phyloP scores from a whole-genome alignment of 495 filamentous ascomycete genomes.

The Neohortaea acidophila region DNA sequence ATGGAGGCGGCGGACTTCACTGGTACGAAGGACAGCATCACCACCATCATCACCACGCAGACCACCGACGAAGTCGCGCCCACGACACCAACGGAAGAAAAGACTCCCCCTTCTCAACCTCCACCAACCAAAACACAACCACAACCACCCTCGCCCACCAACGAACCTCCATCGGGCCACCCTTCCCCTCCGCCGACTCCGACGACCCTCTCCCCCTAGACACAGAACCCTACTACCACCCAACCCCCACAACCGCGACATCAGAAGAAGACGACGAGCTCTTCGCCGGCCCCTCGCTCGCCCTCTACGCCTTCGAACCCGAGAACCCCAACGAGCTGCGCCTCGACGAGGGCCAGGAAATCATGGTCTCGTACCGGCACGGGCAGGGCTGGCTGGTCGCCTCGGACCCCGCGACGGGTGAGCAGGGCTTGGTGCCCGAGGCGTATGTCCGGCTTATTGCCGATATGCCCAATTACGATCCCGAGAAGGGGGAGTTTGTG shows the following conservation, averaged over 20 bases:
- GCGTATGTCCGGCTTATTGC: slow-evolving; percentile 88
- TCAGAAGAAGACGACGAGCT: slow-evolving; percentile 23
- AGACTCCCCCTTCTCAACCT: background rate
- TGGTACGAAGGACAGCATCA: background rate
- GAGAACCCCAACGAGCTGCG: slow-evolving; percentile 96
- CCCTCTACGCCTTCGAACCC: slow-evolving; percentile 82
- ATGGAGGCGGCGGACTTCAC: background rate
- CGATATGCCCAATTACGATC: slow-evolving; percentile 42
- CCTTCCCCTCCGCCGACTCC: background rate
- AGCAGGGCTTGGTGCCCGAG: slow-evolving; percentile 83
- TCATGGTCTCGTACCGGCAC: slow-evolving; percentile 89
- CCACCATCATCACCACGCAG: background rate
- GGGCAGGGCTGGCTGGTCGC: slow-evolving; percentile 96
- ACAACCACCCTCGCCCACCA: background rate
- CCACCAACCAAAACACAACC: background rate
- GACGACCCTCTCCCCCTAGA: slow-evolving; percentile 15
- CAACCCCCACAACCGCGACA: background rate
- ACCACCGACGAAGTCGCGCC: background rate
- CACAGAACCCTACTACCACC: slow-evolving; percentile 17
- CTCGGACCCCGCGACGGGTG: slow-evolving; percentile 82
- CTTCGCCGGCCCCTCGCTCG: slow-evolving; percentile 32
- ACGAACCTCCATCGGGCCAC: background rate
- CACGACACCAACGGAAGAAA: background rate
- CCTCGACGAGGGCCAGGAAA: slow-evolving; percentile 83
- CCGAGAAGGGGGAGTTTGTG: slow-evolving; percentile 26